Conservation (phyloP, 148 eudicot species). For the Chenopodium suecicum region DNA sequence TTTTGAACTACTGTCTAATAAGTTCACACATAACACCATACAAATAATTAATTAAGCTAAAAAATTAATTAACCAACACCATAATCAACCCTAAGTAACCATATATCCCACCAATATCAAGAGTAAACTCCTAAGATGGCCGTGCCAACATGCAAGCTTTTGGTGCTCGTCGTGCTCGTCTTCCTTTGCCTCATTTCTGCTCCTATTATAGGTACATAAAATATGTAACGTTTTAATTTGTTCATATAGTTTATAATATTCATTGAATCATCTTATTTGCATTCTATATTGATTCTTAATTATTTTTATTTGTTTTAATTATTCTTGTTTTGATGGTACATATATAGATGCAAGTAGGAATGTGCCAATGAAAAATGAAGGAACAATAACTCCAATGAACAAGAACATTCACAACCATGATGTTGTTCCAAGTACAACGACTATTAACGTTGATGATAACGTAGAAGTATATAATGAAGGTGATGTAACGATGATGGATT, state of each 20-base stretch:
- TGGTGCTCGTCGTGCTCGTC: not conserved
- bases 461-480: not conserved
- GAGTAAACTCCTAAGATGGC: conserved; percentile 4
- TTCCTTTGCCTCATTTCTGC: conserved; percentile 2
- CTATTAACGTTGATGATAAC: no score
- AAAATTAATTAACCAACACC: not conserved
- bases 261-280: no score
- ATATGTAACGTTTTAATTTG: no score
- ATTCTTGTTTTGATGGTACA: not conserved
- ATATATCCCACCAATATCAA: no score
- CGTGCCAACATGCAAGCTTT: conserved; percentile 8
- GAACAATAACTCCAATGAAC: not conserved
- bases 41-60: no score
- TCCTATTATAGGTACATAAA: not conserved
- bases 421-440: not conserved
- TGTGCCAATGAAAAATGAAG: not conserved
- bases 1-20: not conserved
- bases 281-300: no score
- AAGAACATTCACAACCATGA: not conserved
- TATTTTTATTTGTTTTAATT: no score
- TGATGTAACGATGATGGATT: conserved; percentile 22
- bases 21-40: no score
- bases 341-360: conserved; percentile 2
- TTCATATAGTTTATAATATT: no score
- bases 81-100: not conserved